Base-by-base conservation (phyloP, 345 rosid species). In the Pugionium cornutum region DNA sequence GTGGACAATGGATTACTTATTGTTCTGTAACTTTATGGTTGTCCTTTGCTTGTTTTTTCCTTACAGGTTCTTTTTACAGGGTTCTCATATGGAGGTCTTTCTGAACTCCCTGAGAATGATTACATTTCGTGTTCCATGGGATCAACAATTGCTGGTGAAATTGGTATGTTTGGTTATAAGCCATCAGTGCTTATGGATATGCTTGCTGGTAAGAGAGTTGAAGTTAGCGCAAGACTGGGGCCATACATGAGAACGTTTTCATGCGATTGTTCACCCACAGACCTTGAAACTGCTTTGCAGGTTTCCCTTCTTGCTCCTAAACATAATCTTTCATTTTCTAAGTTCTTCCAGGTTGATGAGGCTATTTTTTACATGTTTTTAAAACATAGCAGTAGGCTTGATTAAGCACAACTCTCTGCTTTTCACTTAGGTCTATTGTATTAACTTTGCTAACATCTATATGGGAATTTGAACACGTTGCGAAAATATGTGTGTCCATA, bases 191-290 rank as follows among this genome's bases (percentile, higher is more conserved):
- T 89, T 58, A 82, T 80, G 87, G 98, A 92, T 67, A 87, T 92
- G 95, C 90, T 92, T 64, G 98, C 96, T 67, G 92, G 98, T 57
- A 92, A 92, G 82, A 85, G 98, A 82, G 96, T 90, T 78, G 95
- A 82, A 82, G 95, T 85, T 47, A 81, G 87, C 64, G 81, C 83
- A 53, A 86, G 84, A 55, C 74, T 89, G 51, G 90, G 95, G 53
- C 92, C 87, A 4, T 92, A 89, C 75, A 82, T 76, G 87, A 84
- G 96, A 78, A 84, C 86, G 26, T 89, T 92, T 79, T 78, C 86
- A 59, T 92, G 92, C 69, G 89, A 83, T 76, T 89, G 96, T 78
- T 92, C 98, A 60, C 98, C 96, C 36, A 64, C 83, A 1, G 94
- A 87, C 80, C 78, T 92, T 75, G 98, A 92, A 73, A 83, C 96